Conservation (phyloP, 1,284 basidiomycete genomes). For the Pseudozyma flocculosa region DNA sequence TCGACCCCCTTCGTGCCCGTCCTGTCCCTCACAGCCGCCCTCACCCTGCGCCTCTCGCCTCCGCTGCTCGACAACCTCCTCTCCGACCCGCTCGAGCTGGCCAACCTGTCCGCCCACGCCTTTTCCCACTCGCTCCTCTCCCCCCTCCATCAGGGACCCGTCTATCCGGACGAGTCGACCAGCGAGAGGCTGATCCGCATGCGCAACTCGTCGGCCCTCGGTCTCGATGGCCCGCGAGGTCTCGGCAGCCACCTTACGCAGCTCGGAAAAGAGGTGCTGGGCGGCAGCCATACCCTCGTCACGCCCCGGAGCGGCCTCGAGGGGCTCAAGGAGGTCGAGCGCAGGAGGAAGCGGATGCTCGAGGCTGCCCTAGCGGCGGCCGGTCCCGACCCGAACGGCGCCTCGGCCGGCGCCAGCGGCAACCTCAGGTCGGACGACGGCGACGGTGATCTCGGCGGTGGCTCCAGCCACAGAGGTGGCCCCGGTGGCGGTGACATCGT, state of each 20-base stretch:
- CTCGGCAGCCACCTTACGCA: conserved; percentile 27
- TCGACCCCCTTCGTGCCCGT: conserved; percentile 24
- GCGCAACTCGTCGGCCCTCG: conserved; percentile 17
- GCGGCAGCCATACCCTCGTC: conserved; percentile 27
- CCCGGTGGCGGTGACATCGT: too few relatives aligned
- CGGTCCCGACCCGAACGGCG: too few relatives aligned
- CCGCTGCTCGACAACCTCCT: conserved; percentile 13
- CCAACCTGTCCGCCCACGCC: background rate
- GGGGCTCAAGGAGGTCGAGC: conserved; percentile 13
- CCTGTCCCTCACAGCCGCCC: conserved; percentile 21
- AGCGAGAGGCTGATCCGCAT: conserved; percentile 22
- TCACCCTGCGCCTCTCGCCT: conserved; percentile 19
- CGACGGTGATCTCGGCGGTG: background rate
- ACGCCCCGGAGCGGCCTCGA: conserved; percentile 28
- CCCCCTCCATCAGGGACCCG: conserved; percentile 30
- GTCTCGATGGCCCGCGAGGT: conserved; percentile 28
- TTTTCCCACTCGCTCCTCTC: conserved; percentile 30
- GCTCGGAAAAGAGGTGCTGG: conserved; percentile 18
- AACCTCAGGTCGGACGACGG: background rate
- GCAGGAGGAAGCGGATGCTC: conserved; percentile 8
- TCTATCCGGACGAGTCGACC: conserved; percentile 36
- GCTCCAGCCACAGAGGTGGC: background rate
- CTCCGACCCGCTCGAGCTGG: background rate
- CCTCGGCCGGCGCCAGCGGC: too few relatives aligned
- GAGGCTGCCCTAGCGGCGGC: background rate